A percentile compares a stretch with the other conserved stretches of the same genome.
phyloP scores from a whole-genome alignment of 2,329 filamentous ascomycete species.

The Ceratocystis papillata region DNA sequence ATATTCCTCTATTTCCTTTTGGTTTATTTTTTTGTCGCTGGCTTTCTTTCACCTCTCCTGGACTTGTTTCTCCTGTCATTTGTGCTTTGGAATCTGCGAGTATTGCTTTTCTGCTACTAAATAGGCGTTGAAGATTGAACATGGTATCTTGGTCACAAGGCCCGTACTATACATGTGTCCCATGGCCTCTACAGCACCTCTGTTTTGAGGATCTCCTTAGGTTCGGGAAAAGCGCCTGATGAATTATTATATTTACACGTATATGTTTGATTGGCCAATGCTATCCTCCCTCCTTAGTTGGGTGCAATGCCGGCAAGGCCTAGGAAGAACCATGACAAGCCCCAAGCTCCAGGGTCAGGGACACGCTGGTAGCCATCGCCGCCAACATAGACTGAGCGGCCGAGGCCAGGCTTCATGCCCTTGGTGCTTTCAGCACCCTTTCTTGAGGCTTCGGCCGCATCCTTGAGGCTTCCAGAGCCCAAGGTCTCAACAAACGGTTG shows the following conservation, averaged over 20 bases:
- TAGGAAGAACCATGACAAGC: constrained; percentile 66
- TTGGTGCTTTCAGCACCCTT: constrained; percentile 74
- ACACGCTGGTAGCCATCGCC: constrained; percentile 40
- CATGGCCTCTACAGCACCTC: background rate
- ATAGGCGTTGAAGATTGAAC: constrained; percentile 34
- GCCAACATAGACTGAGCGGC: constrained; percentile 40
- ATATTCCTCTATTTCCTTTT: constrained; percentile 26
- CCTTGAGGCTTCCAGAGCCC: constrained; percentile 52
- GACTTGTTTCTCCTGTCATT: constrained; percentile 28
- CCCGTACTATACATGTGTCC: background rate
- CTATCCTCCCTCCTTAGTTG: background rate
- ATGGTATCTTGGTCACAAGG: constrained; percentile 17
- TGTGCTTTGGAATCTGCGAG: constrained; percentile 27
- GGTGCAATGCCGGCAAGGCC: constrained; percentile 50
- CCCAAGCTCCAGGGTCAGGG: constrained; percentile 58
- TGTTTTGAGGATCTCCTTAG: too few relatives aligned
- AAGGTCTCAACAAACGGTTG: constrained; percentile 75
- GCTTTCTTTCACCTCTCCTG: constrained; percentile 22
- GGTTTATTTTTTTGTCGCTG: constrained; percentile 20
- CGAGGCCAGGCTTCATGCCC: constrained; percentile 82
- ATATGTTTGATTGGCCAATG: background rate
- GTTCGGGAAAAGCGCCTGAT: background rate
- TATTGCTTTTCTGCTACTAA: constrained; percentile 29
- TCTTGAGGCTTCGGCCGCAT: constrained; percentile 64
- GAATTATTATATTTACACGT: constrained; percentile 1